Evolutionary conservation across 2,329 filamentous ascomycete species (phyloP).

Genomic region (Phoma sp.): DNA sequence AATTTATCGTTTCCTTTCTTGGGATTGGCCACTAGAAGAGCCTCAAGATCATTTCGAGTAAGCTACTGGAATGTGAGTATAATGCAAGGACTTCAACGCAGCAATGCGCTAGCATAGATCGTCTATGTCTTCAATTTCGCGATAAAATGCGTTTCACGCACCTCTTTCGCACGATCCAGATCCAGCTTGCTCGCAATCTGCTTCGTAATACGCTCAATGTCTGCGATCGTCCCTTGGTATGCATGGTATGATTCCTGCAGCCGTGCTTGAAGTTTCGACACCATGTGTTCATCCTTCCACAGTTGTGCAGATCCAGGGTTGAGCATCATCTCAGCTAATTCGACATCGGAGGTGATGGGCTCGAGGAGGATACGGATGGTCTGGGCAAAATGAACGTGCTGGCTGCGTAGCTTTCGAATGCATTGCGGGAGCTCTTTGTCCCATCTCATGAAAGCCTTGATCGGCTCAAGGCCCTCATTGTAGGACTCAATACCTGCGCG

Average conservation of each 20-base stretch:
- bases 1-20: slow-evolving; percentile 41
- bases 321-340: slow-evolving; percentile 44
- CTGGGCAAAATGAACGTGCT: slow-evolving; percentile 46
- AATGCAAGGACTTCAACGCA: slow-evolving; percentile 10
- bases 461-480: slow-evolving; percentile 48
- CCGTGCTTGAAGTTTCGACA: slow-evolving; percentile 36
- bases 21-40: slow-evolving; percentile 41
- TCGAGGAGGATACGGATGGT: slow-evolving; percentile 45
- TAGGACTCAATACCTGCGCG: slow-evolving; percentile 43
- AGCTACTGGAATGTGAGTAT: slow-evolving; percentile 32
- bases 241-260: slow-evolving; percentile 44
- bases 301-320: slow-evolving; percentile 36
- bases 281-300: slow-evolving; percentile 42
- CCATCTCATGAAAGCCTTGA: slow-evolving; percentile 48
- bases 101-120: background rate
- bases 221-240: slow-evolving; percentile 44
- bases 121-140: background rate
- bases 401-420: slow-evolving; percentile 46
- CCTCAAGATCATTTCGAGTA: slow-evolving; percentile 45
- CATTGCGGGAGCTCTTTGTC: slow-evolving; percentile 43
- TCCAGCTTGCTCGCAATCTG: slow-evolving; percentile 47
- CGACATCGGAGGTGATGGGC: slow-evolving; percentile 45
- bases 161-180: slow-evolving; percentile 42
- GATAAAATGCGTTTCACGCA: slow-evolving; percentile 14
- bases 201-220: slow-evolving; percentile 44